phyloP scores from a whole-genome alignment of 139 green algal species.

The Yamagishiella unicocca region DNA sequence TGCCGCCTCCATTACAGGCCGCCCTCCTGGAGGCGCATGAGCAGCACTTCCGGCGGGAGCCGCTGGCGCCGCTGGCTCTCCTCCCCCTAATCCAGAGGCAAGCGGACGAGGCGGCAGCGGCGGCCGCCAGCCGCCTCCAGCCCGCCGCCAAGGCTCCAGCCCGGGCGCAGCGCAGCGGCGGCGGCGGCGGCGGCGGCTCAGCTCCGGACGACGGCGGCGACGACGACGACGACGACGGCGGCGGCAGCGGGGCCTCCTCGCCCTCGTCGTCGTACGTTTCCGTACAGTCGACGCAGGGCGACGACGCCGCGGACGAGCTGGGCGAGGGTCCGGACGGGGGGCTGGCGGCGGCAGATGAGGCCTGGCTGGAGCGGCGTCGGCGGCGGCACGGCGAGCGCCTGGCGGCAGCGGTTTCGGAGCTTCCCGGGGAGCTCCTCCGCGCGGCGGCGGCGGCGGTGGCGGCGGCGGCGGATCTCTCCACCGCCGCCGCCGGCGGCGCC shows the following conservation, averaged over 20 bases:
- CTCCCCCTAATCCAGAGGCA: constrained; percentile 13
- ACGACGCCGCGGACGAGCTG: not conserved
- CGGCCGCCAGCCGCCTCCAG: not conserved
- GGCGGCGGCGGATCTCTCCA: not conserved
- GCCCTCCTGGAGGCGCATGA: constrained; percentile 21
- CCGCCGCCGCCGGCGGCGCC: not conserved
- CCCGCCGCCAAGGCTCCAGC: not conserved
- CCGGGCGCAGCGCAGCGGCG: not conserved
- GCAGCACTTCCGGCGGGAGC: constrained; percentile 27
- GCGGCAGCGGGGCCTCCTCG: not conserved
- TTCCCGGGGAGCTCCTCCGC: not conserved
- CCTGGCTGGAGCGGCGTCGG: constrained; percentile 1
- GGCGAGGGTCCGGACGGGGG: not conserved
- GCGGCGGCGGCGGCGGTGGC: not conserved
- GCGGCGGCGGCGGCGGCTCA: not conserved
- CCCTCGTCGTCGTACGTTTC: not conserved
- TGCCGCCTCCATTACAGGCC: not conserved
- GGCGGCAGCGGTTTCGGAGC: constrained; percentile 24
- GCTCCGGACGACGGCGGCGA: not conserved
- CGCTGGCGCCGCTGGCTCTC: constrained; percentile 5
- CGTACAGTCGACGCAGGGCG: not conserved
- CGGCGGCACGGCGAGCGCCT: not conserved
- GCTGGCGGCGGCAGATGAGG: not conserved
- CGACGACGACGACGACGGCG: not conserved
- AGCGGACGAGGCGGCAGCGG: not conserved